Evolutionary conservation across 148 eudicot genomes (phyloP).

Genomic region (Spergularia bocconei): DNA sequence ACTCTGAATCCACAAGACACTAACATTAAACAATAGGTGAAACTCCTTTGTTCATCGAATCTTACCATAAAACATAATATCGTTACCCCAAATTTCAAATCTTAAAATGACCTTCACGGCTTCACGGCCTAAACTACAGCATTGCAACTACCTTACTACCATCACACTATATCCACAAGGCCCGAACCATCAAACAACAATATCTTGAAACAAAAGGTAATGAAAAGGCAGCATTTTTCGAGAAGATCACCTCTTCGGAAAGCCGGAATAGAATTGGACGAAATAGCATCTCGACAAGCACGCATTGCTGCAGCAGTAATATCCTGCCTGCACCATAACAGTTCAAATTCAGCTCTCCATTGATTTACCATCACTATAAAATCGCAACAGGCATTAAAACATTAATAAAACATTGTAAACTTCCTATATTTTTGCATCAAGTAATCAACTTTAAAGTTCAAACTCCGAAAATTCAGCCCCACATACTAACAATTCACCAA

Average conservation of each 20-base stretch:
- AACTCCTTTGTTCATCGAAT: too few species aligned
- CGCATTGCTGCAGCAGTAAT: slow-evolving; percentile 87
- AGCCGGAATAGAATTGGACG: slow-evolving; percentile 96
- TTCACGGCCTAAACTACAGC: too few species aligned
- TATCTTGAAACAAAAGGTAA: neutral
- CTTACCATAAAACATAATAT: too few species aligned
- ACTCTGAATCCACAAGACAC: neutral
- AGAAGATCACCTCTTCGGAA: slow-evolving; percentile 70
- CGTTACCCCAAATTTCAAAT: too few species aligned
- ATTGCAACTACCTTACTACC: too few species aligned
- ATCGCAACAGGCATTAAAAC: too few species aligned
- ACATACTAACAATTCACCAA: neutral
- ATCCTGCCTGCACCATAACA: slow-evolving; percentile 63
- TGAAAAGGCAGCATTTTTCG: neutral
- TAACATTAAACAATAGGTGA: too few species aligned
- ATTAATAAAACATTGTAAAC: too few species aligned
- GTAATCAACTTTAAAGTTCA: too few species aligned
- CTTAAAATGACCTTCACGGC: too few species aligned
- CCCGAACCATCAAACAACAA: neutral
- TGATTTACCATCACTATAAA: neutral
- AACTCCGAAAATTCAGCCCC: neutral
- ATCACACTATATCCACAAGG: neutral
- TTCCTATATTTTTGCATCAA: too few species aligned
- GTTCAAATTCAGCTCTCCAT: neutral
- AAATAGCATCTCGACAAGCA: slow-evolving; percentile 90